Evolutionary conservation across 1,139 yeast genomes (phyloP).

Genomic region (Saccharomycopsis crataegensis): DNA sequence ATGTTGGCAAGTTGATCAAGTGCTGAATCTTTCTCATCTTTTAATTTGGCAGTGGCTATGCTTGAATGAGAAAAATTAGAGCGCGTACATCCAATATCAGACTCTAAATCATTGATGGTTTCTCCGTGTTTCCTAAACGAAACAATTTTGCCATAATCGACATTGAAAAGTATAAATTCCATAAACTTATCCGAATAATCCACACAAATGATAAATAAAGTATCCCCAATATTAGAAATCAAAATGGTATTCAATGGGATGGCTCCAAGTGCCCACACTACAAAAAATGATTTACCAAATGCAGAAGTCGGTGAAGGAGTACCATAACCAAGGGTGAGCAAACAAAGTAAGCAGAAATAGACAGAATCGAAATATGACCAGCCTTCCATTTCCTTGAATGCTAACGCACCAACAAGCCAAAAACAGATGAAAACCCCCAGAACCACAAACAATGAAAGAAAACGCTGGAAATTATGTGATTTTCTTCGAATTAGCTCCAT

Average conservation of each 20-base stretch:
- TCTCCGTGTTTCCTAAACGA: background rate
- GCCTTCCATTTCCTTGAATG: slow-evolving; percentile 48
- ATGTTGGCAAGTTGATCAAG: slow-evolving; percentile 1
- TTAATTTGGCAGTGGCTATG: no score
- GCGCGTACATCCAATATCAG: background rate
- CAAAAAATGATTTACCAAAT: slow-evolving; percentile 67
- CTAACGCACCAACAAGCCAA: slow-evolving; percentile 67
- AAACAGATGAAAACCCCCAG: slow-evolving; percentile 44
- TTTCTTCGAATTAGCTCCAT: slow-evolving; percentile 24
- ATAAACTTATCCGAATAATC: slow-evolving; percentile 14
- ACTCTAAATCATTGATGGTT: background rate
- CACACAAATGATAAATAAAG: slow-evolving; percentile 33
- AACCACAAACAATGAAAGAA: slow-evolving; percentile 34
- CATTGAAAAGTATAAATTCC: slow-evolving; percentile 9
- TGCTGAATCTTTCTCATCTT: no score
- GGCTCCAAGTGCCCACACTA: slow-evolving; percentile 73
- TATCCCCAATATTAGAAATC: slow-evolving; percentile 65
- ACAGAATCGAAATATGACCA: slow-evolving; percentile 67
- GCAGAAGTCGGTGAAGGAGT: slow-evolving; percentile 55
- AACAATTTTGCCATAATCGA: background rate
- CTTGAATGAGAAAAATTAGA: no score
- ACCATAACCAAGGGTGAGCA: slow-evolving; percentile 82
- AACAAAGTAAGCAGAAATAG: slow-evolving; percentile 68
- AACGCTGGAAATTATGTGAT: slow-evolving; percentile 20
- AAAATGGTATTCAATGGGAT: slow-evolving; percentile 83